phyloP scores from a whole-genome alignment of 257 asterid species.

The Plantago elongata region DNA sequence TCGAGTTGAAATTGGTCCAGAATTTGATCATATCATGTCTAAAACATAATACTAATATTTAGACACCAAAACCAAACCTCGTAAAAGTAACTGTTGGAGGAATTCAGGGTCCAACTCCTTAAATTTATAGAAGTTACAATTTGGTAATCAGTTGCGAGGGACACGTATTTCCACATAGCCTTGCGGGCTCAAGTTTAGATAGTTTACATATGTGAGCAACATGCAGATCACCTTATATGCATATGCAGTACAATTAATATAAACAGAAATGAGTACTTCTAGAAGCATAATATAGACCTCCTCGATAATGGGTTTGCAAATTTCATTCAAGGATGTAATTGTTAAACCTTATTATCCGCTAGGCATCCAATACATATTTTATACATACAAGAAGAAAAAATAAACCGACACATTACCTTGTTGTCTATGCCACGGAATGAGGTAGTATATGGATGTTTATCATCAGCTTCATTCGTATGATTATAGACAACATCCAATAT shows the following conservation, averaged over 20 bases:
- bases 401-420: slow-evolving; percentile 51
- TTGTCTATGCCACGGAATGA: slow-evolving; percentile 98
- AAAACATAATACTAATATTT: neutral
- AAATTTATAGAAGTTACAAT: neutral
- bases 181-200: neutral
- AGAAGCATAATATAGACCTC: neutral
- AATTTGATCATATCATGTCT: neutral
- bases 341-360: too few species aligned
- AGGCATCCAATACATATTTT: neutral
- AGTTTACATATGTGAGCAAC: neutral
- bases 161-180: neutral
- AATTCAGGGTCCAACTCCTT: neutral
- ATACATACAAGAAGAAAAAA: neutral
- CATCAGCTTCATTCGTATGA: slow-evolving; percentile 97
- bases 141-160: neutral
- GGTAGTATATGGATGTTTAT: slow-evolving; percentile 75
- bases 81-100: neutral
- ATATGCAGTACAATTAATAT: neutral
- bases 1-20: too few species aligned
- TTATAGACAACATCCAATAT: slow-evolving; percentile 95
- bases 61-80: neutral
- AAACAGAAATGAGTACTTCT: neutral
- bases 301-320: neutral
- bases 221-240: neutral
- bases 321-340: neutral